phyloP scores from a whole-genome alignment of 2,329 filamentous ascomycete genomes.

The Teratosphaeria zuluensis region DNA sequence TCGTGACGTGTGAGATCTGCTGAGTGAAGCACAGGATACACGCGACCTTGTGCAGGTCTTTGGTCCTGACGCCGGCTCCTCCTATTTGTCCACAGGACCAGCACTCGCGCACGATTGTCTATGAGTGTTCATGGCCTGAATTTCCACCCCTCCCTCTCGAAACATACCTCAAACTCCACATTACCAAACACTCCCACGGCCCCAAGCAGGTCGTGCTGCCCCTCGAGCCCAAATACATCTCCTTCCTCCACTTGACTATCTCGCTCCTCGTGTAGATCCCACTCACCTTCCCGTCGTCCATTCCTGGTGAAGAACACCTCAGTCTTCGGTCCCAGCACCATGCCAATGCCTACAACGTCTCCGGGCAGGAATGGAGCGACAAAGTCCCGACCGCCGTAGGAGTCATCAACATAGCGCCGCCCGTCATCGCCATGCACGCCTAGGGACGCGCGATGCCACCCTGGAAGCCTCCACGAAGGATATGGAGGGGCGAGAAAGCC shows the following conservation, averaged over 20 bases:
- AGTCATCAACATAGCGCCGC: slow-evolving; percentile 64
- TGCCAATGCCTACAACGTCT: slow-evolving; percentile 62
- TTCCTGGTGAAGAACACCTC: slow-evolving; percentile 63
- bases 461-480: slow-evolving; percentile 66
- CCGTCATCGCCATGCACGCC: slow-evolving; percentile 77
- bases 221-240: slow-evolving; percentile 56
- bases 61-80: too few relatives aligned
- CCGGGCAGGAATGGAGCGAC: slow-evolving; percentile 53
- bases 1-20: not conserved
- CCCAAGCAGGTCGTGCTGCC: slow-evolving; percentile 56
- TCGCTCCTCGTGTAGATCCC: slow-evolving; percentile 67
- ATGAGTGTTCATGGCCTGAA: slow-evolving; percentile 13
- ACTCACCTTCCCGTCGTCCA: slow-evolving; percentile 49
- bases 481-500: slow-evolving; percentile 68
- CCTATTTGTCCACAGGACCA: too few relatives aligned
- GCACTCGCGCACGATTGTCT: not conserved
- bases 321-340: slow-evolving; percentile 49
- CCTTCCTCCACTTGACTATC: slow-evolving; percentile 54
- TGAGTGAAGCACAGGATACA: not conserved
- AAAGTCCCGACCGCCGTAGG: slow-evolving; percentile 62
- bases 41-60: too few relatives aligned
- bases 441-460: slow-evolving; percentile 68
- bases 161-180: slow-evolving; percentile 55
- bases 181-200: slow-evolving; percentile 61
- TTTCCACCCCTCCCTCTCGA: slow-evolving; percentile 23